A percentile compares a stretch with the other conserved stretches of the same genome.
These are phyloP conservation scores for Oenanthe javanica DNA, from an alignment of 140 eudicot species.

Conservation along the genomic window DNA sequence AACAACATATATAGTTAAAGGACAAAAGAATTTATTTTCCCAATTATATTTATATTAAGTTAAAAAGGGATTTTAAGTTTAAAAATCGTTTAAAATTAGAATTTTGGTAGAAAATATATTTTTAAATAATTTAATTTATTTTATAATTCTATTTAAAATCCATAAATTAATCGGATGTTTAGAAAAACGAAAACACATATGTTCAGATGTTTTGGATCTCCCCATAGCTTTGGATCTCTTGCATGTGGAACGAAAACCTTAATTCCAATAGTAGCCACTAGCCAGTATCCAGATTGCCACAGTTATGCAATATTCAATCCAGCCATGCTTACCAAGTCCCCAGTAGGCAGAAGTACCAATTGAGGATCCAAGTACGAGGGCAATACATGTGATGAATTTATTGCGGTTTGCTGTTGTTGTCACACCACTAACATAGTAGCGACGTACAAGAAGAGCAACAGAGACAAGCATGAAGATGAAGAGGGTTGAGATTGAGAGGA, in stretches of 20 bases:
- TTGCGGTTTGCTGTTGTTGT: slow-evolving; percentile 44
- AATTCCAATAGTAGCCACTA: slow-evolving; percentile 34
- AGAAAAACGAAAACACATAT: no score
- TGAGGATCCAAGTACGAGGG: slow-evolving; percentile 44
- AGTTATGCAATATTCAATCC: slow-evolving; percentile 55
- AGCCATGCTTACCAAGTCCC: slow-evolving; percentile 37
- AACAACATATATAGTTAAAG: no score
- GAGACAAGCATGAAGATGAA: slow-evolving; percentile 79
- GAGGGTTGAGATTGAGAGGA: slow-evolving; percentile 66
- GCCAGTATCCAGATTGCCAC: slow-evolving; percentile 41
- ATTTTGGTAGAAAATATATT: no score
- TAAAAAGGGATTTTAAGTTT: no score
- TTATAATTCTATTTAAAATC: no score
- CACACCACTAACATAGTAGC: slow-evolving; percentile 47
- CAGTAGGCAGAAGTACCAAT: slow-evolving; percentile 45
- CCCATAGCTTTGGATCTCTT: slow-evolving; percentile 56
- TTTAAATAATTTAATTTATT: no score
- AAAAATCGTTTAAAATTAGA: no score
- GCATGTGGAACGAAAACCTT: slow-evolving; percentile 50
- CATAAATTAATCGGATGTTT: no score
- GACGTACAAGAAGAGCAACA: slow-evolving; percentile 62
- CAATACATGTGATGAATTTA: slow-evolving; percentile 38
- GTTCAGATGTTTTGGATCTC: slow-evolving; percentile 31
- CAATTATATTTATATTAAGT: no score
- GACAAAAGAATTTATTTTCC: no score